Evolutionary conservation across 2,329 filamentous ascomycete genomes (phyloP).

Genomic region (Pseudogymnoascus pannorum): DNA sequence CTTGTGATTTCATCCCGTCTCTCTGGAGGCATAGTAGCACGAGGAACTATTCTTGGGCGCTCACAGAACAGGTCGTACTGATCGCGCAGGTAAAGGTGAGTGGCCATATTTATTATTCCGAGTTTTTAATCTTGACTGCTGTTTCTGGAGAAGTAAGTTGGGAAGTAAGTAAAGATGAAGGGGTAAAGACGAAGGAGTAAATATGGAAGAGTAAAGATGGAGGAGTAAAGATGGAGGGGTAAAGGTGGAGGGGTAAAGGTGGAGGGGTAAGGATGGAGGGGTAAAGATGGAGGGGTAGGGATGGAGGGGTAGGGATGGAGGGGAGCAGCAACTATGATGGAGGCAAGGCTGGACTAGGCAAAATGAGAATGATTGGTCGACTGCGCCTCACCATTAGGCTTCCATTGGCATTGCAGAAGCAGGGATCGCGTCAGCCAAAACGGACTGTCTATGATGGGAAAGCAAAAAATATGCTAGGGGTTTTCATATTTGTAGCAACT

Average conservation of each 20-base stretch:
- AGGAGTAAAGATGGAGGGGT: too few relatives aligned
- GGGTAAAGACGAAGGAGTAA: too few relatives aligned
- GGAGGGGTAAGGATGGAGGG: too few relatives aligned
- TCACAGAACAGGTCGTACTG: not conserved
- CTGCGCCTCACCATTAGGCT: not conserved
- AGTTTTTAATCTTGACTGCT: not conserved
- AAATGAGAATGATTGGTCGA: not conserved
- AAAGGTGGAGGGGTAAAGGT: too few relatives aligned
- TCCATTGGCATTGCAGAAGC: not conserved
- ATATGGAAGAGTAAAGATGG: too few relatives aligned
- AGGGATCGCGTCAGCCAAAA: not conserved
- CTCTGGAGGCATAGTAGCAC: too few relatives aligned
- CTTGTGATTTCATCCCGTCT: too few relatives aligned
- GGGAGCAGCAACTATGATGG: not conserved
- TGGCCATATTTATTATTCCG: not conserved
- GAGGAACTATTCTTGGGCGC: not conserved
- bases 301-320: too few relatives aligned
- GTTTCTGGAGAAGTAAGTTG: too few relatives aligned
- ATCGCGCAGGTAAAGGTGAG: not conserved
- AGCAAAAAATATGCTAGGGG: not conserved
- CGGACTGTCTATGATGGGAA: not conserved
- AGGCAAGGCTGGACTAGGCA: not conserved
- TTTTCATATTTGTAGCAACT: not conserved
- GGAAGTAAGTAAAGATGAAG: too few relatives aligned
- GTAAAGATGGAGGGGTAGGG: too few relatives aligned